Base-by-base conservation (phyloP, 352 stramenopile genomes). In the Aphanomyces euteiches region DNA sequence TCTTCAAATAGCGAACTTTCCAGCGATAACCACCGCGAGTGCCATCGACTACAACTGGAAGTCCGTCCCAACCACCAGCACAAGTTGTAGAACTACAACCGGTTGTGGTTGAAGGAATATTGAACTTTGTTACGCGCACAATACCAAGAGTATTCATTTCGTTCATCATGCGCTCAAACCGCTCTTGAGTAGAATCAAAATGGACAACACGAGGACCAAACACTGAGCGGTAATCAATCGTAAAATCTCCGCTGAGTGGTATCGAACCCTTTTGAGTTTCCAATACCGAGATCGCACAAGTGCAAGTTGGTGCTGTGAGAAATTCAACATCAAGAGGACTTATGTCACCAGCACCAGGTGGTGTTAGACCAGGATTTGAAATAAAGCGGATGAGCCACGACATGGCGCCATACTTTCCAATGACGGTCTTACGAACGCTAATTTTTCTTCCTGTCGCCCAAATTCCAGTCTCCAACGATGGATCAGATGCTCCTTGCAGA, bases 341-440 rank as follows among this genome's bases (percentile, higher is more conserved):
- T 43, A 98, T 73, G 76, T 98, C 86, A 10, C 94, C 95, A 34
- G 95, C 86, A 4, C 96, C 96, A 10, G 93, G 88, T 13, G 96
- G 96, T 34, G 83, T 97, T 50, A 88, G 85, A 6, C 73, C 78
- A 15, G 86, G 82, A 71, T 98, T 99, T 21, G 93, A 84, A 15
- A 96, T 97, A 72, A 98, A 99, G 2, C 79, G 95, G 7, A 99
- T 78, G 17, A 79, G 76, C 92, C 94, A 99, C 66, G 97, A 92
- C 59, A 97, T 90, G 50, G 95, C 88, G 3, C 96, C 96, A 70
- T 98, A 98, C 72, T 98, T 97, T 45, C 94, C 93, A 39, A 97
- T 83, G 40, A 98, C 90, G 37, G 78, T 92, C 45, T 90, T 80
- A n/a, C 79, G 75, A 7, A 98, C 93, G 37, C 80, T 83, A 13